Conservation (phyloP, 225 moss, liverwort and hornwort species). For the Pleurozium schreberi region DNA sequence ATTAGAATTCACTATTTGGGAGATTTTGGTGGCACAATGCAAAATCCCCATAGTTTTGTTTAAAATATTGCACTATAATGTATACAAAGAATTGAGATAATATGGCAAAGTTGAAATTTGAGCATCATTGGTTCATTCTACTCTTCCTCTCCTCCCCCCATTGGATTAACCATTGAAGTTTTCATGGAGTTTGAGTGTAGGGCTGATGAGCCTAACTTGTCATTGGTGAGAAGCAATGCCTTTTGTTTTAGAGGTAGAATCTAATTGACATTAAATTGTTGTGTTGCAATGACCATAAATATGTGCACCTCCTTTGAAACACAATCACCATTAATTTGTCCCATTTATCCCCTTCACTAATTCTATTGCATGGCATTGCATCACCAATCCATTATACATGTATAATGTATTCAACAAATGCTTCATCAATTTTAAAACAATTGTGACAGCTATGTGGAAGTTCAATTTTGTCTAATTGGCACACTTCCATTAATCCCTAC, state of each 20-base stretch:
- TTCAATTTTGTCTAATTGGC: not conserved
- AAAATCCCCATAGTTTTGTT: not conserved
- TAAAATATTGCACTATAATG: not conserved
- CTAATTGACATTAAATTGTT: fast-evolving
- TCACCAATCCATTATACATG: not conserved
- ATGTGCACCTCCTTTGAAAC: not conserved
- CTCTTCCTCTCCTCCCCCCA: too few relatives aligned
- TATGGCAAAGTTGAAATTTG: not conserved
- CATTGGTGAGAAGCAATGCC: fast-evolving
- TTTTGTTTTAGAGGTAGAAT: not conserved
- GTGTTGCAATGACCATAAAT: not conserved
- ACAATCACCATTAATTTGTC: not conserved
- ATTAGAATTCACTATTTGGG: not conserved
- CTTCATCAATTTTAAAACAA: not conserved
- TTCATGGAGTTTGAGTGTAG: not conserved
- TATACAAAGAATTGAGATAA: not conserved
- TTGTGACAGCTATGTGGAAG: not conserved
- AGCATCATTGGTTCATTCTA: not conserved
- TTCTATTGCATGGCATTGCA: fast-evolving
- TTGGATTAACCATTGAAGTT: not conserved
- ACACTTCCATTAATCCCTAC: not conserved
- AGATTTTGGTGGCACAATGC: not conserved
- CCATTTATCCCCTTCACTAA: fast-evolving
- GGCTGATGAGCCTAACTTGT: not conserved
- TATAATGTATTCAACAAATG: not conserved